These are phyloP conservation scores for Daldinia vernicosa DNA, from an alignment of 495 filamentous ascomycete genomes.

Conservation along the genomic window DNA sequence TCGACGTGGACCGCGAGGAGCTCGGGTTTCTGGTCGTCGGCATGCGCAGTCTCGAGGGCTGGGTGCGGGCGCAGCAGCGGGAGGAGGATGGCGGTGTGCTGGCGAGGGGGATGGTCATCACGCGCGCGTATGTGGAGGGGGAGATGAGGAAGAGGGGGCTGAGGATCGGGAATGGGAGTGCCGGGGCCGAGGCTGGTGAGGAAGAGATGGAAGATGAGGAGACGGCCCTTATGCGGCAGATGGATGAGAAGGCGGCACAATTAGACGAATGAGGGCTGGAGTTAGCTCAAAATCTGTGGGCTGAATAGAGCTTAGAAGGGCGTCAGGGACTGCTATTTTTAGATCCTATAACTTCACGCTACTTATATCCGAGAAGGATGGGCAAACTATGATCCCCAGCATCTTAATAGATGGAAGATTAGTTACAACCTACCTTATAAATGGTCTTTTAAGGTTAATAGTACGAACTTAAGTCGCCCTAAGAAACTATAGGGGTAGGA, in stretches of 20 bases:
- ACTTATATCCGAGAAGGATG: not conserved
- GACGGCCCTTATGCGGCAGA: conserved; percentile 65
- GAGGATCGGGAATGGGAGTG: conserved; percentile 42
- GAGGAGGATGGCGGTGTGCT: conserved; percentile 46
- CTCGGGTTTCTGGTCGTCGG: conserved; percentile 91
- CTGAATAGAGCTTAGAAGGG: not conserved
- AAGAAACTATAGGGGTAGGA: not conserved
- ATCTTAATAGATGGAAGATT: too few species aligned
- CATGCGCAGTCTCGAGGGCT: conserved; percentile 81
- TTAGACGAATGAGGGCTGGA: conserved; percentile 35
- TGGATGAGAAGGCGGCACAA: conserved; percentile 63
- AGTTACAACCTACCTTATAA: not conserved
- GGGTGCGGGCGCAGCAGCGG: conserved; percentile 61
- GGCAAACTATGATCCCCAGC: not conserved
- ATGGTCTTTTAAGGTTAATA: not conserved
- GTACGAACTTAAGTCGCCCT: not conserved
- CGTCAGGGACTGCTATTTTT: not conserved
- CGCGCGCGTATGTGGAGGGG: conserved; percentile 49
- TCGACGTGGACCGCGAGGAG: conserved; percentile 97
- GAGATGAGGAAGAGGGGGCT: conserved; percentile 58
- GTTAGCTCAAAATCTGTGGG: not conserved
- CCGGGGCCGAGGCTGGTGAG: conserved; percentile 49
- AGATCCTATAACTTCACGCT: not conserved
- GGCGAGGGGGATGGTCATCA: conserved; percentile 55
- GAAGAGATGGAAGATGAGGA: conserved; percentile 64